These are phyloP conservation scores for Pinus tabuliformis DNA, from an alignment of 75 land plant genomes.

Conservation along the genomic window DNA sequence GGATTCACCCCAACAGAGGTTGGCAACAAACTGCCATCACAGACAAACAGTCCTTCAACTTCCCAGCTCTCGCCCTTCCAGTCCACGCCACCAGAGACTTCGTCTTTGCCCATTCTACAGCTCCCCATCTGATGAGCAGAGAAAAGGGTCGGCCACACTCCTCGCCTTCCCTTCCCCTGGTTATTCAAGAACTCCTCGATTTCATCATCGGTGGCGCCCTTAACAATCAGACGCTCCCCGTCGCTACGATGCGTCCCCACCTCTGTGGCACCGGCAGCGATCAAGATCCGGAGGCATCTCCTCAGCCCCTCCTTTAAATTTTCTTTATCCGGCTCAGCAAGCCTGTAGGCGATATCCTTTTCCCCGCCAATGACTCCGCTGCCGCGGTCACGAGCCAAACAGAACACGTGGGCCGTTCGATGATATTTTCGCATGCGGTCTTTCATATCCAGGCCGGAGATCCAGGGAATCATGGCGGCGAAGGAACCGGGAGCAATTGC, in stretches of 20 bases:
- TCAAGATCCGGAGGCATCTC: slow-evolving; percentile 51
- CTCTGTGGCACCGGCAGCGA: slow-evolving; percentile 82
- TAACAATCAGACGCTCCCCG: slow-evolving; percentile 41
- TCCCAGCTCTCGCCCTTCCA: slow-evolving; percentile 82
- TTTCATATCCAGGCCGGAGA: slow-evolving; percentile 57
- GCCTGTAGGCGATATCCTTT: slow-evolving; percentile 41
- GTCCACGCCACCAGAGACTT: slow-evolving; percentile 55
- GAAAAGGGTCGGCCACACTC: slow-evolving; percentile 25
- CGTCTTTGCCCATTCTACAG: slow-evolving; percentile 70
- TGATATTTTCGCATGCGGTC: slow-evolving; percentile 43
- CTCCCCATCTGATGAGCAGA: slow-evolving; percentile 92
- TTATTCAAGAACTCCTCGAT: slow-evolving; percentile 56
- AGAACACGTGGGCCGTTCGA: slow-evolving; percentile 54
- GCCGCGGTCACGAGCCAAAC: slow-evolving; percentile 50
- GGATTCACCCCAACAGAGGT: slow-evolving; percentile 86
- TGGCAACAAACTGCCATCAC: slow-evolving; percentile 79
- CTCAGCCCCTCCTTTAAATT: slow-evolving; percentile 46
- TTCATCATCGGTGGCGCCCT: slow-evolving; percentile 36
- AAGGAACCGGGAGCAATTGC: slow-evolving; percentile 55
- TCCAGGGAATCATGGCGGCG: slow-evolving; percentile 67
- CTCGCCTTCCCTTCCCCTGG: slow-evolving; percentile 10
- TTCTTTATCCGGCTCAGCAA: slow-evolving; percentile 35
- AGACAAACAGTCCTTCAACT: slow-evolving; percentile 69
- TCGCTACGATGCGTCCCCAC: slow-evolving; percentile 62
- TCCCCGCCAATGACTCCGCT: slow-evolving; percentile 41